Evolutionary conservation across 1,139 yeast genomes (phyloP).

Genomic region (Pichia sp.): DNA sequence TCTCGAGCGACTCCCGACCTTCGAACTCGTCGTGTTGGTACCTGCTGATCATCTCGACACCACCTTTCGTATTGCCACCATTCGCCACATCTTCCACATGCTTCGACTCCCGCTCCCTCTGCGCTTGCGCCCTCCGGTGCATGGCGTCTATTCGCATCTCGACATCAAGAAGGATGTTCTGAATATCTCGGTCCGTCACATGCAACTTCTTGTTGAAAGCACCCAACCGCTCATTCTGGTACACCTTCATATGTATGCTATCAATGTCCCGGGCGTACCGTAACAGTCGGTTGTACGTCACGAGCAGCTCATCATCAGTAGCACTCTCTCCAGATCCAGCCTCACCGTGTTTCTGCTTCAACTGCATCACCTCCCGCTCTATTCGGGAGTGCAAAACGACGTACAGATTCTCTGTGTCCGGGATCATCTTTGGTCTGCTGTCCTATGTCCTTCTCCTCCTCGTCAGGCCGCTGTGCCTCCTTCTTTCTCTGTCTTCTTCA

Average conservation of each 20-base stretch:
- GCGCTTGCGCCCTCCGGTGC: background rate
- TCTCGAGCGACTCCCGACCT: conserved; percentile 23
- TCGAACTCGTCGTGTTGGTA: background rate
- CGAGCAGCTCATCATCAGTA: background rate
- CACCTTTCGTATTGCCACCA: background rate
- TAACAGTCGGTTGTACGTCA: conserved; percentile 1
- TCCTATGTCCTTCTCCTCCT: background rate
- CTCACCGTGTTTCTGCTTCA: background rate
- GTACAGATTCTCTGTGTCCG: background rate
- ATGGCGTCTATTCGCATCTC: conserved; percentile 15
- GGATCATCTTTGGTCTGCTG: background rate
- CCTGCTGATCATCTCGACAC: background rate
- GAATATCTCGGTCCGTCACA: conserved; percentile 13
- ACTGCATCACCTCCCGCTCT: background rate
- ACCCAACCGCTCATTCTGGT: background rate
- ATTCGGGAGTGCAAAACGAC: conserved; percentile 1
- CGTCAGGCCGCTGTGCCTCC: background rate
- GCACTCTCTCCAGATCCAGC: background rate
- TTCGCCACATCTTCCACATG: too few species aligned
- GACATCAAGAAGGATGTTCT: conserved; percentile 17
- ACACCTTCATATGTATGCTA: conserved; percentile 4
- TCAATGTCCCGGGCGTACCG: conserved; percentile 9
- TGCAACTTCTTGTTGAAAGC: conserved; percentile 13
- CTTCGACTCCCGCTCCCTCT: conserved; percentile 1
- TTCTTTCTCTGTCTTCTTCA: background rate